These are phyloP conservation scores for Hyphopichia fennica DNA, from an alignment of 1,139 yeast species.

Conservation along the genomic window DNA sequence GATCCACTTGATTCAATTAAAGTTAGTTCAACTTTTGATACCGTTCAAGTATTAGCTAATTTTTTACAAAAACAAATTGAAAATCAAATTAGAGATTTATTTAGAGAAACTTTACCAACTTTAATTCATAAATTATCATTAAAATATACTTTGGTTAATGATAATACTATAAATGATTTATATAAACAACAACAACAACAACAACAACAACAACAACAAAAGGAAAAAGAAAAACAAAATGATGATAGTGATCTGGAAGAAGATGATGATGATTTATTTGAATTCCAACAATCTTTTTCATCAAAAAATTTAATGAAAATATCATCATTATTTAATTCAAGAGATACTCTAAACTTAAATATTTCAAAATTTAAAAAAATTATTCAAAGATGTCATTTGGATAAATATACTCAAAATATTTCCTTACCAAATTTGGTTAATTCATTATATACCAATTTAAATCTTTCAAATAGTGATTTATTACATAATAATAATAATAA, in stretches of 20 bases:
- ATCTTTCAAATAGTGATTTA: slow-evolving; percentile 13
- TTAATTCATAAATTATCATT: slow-evolving; percentile 75
- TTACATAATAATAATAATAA: slow-evolving; percentile 7
- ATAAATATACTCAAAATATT: slow-evolving; percentile 35
- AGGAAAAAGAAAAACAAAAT: background rate
- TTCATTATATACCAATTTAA: slow-evolving; percentile 31
- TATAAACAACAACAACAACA: slow-evolving; percentile 26
- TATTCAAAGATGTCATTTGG: slow-evolving; percentile 54
- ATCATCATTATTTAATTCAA: slow-evolving; percentile 68
- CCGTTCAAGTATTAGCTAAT: slow-evolving; percentile 77
- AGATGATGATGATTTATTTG: slow-evolving; percentile 11
- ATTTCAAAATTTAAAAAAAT: slow-evolving; percentile 58
- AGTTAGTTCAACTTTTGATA: slow-evolving; percentile 83
- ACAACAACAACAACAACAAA: slow-evolving; percentile 10
- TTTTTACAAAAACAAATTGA: slow-evolving; percentile 83
- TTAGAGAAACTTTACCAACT: slow-evolving; percentile 82
- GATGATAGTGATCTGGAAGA: background rate
- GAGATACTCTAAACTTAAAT: slow-evolving; percentile 74
- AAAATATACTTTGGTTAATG: slow-evolving; percentile 59
- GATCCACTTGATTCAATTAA: slow-evolving; percentile 84
- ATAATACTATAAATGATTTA: slow-evolving; percentile 32
- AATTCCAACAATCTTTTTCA: slow-evolving; percentile 43
- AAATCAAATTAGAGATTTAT: slow-evolving; percentile 72
- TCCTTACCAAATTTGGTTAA: slow-evolving; percentile 38
- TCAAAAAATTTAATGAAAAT: slow-evolving; percentile 65